These are phyloP conservation scores for Penicillium samsonianum DNA, from an alignment of 495 filamentous ascomycete species.

Conservation along the genomic window DNA sequence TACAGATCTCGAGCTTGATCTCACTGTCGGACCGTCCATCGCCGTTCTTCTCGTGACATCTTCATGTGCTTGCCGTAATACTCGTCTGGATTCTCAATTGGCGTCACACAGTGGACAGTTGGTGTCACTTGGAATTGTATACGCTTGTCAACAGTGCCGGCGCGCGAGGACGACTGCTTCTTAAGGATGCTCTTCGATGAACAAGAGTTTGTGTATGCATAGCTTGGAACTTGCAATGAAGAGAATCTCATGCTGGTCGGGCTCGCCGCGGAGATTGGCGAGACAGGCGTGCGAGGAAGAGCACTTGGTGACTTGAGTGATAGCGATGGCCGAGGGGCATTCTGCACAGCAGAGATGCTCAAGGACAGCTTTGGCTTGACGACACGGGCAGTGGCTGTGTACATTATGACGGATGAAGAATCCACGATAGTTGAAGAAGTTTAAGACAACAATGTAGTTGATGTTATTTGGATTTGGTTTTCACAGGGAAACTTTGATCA, in stretches of 20 bases:
- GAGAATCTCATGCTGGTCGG: constrained; percentile 48
- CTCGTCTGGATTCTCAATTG: constrained; percentile 54
- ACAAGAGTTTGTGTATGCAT: constrained; percentile 50
- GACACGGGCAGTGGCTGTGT: constrained; percentile 37
- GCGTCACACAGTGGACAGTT: constrained; percentile 53
- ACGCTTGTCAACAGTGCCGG: constrained; percentile 36
- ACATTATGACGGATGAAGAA: constrained; percentile 33
- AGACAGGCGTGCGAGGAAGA: constrained; percentile 48
- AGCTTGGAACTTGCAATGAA: constrained; percentile 42
- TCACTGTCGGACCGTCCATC: constrained; percentile 48
- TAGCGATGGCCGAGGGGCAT: constrained; percentile 36
- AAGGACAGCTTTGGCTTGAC: constrained; percentile 51
- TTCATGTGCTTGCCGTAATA: constrained; percentile 55
- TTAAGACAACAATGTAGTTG: constrained; percentile 10
- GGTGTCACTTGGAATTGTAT: constrained; percentile 51
- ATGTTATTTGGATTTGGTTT: constrained; percentile 5
- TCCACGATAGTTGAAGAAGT: constrained; percentile 13
- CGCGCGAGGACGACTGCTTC: constrained; percentile 33
- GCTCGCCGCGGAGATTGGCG: constrained; percentile 41
- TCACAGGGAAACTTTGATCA: constrained; percentile 36
- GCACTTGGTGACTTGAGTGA: constrained; percentile 48
- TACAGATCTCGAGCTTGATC: background rate
- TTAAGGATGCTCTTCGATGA: constrained; percentile 56
- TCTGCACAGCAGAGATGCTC: constrained; percentile 47
- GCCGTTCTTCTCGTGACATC: constrained; percentile 51